Base-by-base conservation (phyloP, 352 stramenopile genomes). In the Pythium grandisporangium region DNA sequence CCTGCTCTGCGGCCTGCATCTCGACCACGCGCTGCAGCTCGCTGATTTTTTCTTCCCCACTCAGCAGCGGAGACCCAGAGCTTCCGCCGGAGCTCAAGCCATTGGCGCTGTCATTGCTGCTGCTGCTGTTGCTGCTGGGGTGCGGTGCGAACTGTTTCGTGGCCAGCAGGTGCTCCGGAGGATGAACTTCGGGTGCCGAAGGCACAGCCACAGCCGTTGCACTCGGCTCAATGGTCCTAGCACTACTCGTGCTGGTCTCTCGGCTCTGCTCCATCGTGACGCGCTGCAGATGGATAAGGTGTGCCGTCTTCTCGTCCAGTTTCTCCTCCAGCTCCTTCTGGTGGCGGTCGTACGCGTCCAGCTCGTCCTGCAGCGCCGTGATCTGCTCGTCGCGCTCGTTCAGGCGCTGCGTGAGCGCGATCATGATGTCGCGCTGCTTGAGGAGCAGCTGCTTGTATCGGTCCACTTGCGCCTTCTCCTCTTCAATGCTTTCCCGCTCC, bases 401-500 rank as follows among this genome's bases (percentile, higher is more conserved):
- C 13, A 98, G 55, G 0, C 93, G 65, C 55, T 98, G 92, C 14
- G 93, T 98, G 22, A 98, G 64, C 8, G 90, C 91, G 36, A 98
- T 97, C 90, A 98, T 98, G 29, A 98, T 98, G 54, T 98, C 93
- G 3, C 92, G 72, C 55, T 98, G 91, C 62, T 97, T 97, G 36
- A 98, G 69, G n/a, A 98, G 63, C 13, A 97, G 58, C 42, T 96
- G 88, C 56, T 98, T 98, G 70, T 98, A 98, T 19, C 93, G 69
- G 45, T 98, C 93, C 12, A 97, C 91, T 53, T 97, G 87, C 5
- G 92, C 87, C 38, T 97, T 97, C 51, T 98, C 91, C 47, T 96
- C 79, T 30, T 96, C 88, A 27, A 98, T 97, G 4, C 67, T 95
- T 55, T 97, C 87, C 5, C 90, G 71, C 52, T 98, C 92, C 17